Conservation (phyloP, 1,284 basidiomycete species). For the Malassezia pachydermatis region DNA sequence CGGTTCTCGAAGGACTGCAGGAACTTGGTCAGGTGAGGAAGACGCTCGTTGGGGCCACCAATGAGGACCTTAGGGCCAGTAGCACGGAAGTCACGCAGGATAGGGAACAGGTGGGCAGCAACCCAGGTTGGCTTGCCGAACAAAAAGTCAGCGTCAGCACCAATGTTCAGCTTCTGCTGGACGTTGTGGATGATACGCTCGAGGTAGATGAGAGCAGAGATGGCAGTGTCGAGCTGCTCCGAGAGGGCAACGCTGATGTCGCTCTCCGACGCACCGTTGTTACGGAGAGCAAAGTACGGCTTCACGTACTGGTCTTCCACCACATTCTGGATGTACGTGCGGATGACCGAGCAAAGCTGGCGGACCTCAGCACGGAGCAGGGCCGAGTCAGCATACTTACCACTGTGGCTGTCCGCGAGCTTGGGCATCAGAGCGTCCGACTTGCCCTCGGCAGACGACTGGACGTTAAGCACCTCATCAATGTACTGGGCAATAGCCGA, state of each 20-base stretch:
- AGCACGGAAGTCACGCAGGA: slow-evolving; percentile 16
- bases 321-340: neutral
- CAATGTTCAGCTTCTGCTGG: slow-evolving; percentile 1
- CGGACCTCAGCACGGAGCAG: slow-evolving; percentile 7
- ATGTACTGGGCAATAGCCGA: slow-evolving; percentile 15
- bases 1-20: slow-evolving; percentile 8
- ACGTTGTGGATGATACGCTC: slow-evolving; percentile 7
- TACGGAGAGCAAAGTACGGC: slow-evolving; percentile 18
- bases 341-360: slow-evolving; percentile 4
- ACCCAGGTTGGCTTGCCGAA: slow-evolving; percentile 11
- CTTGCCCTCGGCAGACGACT: neutral
- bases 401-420: neutral
- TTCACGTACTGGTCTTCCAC: slow-evolving; percentile 16
- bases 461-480: slow-evolving; percentile 6
- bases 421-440: slow-evolving; percentile 4
- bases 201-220: slow-evolving; percentile 8
- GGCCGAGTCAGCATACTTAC: slow-evolving; percentile 1
- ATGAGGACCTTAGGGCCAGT: slow-evolving; percentile 6
- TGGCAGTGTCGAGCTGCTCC: neutral
- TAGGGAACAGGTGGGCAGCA: slow-evolving; percentile 16
- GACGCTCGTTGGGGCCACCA: neutral
- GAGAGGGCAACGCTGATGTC: slow-evolving; percentile 13
- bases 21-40: slow-evolving; percentile 14
- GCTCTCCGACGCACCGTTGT: slow-evolving; percentile 12
- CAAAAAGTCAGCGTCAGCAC: neutral